These are phyloP conservation scores for Agapanthus africanus DNA, from an alignment of 106 monocot species.

Conservation along the genomic window DNA sequence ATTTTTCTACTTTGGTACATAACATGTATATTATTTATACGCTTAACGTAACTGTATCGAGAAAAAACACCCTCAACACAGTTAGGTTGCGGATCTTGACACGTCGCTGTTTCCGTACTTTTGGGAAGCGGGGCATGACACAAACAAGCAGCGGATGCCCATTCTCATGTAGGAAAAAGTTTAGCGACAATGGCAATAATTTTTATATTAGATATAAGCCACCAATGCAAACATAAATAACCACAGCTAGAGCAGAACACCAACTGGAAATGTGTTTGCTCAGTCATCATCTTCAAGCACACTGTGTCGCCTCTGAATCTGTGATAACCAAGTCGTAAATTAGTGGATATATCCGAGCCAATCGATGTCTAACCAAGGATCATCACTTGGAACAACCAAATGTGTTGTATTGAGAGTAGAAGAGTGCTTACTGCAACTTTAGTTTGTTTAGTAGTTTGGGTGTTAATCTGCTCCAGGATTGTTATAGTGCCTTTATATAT, in stretches of 20 bases:
- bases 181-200: no score
- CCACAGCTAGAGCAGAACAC: neutral
- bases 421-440: conserved; percentile 55
- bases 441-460: conserved; percentile 56
- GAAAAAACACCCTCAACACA: no score
- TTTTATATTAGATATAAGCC: no score
- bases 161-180: no score
- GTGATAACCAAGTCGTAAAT: conserved; percentile 3
- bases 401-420: neutral
- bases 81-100: no score
- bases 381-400: no score
- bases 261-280: neutral
- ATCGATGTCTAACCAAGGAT: neutral
- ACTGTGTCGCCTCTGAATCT: conserved; percentile 78
- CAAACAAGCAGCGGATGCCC: no score
- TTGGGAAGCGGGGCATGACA: no score
- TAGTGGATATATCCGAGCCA: neutral
- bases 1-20: no score
- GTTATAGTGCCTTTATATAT: conserved; percentile 14
- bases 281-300: conserved; percentile 75
- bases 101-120: no score
- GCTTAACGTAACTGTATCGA: no score
- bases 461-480: conserved; percentile 66
- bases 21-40: no score
- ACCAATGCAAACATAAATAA: neutral